Conservation (phyloP, 805 yeast genomes). For the Metschnikowia lunata region DNA sequence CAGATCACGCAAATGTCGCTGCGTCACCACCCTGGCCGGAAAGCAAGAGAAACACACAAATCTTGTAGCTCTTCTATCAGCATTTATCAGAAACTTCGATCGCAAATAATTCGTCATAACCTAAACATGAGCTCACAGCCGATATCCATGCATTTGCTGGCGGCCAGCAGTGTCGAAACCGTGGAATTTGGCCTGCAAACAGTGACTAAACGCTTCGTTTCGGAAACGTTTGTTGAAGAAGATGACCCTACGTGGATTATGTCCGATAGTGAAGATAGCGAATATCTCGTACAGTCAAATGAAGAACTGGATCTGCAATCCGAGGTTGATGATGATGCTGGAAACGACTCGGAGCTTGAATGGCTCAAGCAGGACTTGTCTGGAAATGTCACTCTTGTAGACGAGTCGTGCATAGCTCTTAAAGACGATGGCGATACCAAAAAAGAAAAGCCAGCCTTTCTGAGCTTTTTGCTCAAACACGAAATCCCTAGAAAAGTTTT, state of each 20-base stretch:
- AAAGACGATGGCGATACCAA: neutral
- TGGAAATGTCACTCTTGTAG: constrained; percentile 2
- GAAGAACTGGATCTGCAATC: neutral
- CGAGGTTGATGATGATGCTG: neutral
- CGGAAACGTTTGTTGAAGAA: constrained; percentile 22
- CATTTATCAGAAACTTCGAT: no score
- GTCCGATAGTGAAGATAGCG: constrained; percentile 9
- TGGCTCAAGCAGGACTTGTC: neutral
- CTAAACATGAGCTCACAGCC: no score
- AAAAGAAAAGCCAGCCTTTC: neutral
- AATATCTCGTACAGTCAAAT: neutral
- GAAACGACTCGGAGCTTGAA: neutral
- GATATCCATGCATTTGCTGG: no score
- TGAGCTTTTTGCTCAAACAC: constrained; percentile 59
- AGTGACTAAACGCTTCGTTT: neutral
- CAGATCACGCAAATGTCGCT: no score
- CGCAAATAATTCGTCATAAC: no score
- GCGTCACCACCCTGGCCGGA: no score
- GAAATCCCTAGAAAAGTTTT: constrained; percentile 86
- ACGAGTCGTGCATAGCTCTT: constrained; percentile 6
- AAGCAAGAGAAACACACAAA: no score
- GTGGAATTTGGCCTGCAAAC: neutral
- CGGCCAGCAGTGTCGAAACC: neutral
- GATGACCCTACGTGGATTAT: constrained; percentile 35
- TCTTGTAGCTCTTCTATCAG: no score